A percentile compares a stretch with the other conserved stretches of the same genome.
Conservation (phyloP, 441 rosid species). For the Syzygium syzygioides region DNA sequence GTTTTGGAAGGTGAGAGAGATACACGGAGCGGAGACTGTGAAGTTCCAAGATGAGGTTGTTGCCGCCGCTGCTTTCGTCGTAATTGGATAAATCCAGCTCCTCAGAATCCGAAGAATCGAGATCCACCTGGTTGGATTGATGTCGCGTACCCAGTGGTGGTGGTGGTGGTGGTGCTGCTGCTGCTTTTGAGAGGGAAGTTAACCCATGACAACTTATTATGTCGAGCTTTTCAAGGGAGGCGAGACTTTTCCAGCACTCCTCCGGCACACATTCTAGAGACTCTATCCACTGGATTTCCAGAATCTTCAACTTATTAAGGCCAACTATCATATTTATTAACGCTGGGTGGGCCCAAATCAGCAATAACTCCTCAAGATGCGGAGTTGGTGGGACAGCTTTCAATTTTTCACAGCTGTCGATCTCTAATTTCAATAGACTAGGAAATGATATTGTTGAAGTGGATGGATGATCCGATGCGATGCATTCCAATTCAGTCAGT, state of each 20-base stretch:
- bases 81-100: no score
- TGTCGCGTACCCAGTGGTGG: not conserved
- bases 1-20: no score
- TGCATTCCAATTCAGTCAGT: not conserved
- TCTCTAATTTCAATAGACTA: not conserved
- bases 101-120: no score
- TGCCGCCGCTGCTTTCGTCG: no score
- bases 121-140: no score
- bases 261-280: not conserved
- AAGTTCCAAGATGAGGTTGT: no score
- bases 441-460: not conserved
- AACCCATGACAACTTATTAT: no score
- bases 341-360: not conserved
- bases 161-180: no score
- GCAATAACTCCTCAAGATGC: not conserved
- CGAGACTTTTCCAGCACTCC: not conserved
- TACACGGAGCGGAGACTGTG: fast-evolving
- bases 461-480: not conserved
- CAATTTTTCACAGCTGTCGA: not conserved
- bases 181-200: not conserved
- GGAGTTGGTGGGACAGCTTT: not conserved
- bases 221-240: not conserved
- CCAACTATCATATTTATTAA: not conserved
- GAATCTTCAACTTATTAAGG: not conserved
- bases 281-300: not conserved